Evolutionary conservation across 129 eudicot species (phyloP).

Genomic region (Flaveria ramosissima): DNA sequence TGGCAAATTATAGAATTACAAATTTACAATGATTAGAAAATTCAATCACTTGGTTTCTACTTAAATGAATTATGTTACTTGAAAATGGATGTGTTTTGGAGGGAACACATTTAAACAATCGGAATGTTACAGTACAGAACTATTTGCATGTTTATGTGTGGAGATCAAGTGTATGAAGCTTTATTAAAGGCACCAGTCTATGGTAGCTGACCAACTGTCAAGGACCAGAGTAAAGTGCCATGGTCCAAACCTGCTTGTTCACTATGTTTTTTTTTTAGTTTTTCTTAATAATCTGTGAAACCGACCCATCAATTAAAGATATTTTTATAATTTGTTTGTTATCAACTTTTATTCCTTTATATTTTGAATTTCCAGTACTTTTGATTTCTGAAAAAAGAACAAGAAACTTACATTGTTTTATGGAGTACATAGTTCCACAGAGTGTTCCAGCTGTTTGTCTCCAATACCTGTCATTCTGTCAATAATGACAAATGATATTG

Average conservation of each 20-base stretch:
- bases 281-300: neutral
- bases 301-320: neutral
- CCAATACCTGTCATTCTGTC: neutral
- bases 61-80: neutral
- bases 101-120: conserved; percentile 17
- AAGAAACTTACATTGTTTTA: neutral
- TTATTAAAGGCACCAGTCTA: conserved; percentile 32
- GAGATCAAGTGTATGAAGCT: conserved; percentile 21
- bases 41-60: neutral
- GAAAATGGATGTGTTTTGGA: neutral
- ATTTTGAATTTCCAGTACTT: neutral
- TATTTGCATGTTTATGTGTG: conserved; percentile 20
- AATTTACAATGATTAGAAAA: neutral
- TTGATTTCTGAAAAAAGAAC: neutral
- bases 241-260: conserved; percentile 29
- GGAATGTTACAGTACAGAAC: conserved; percentile 21
- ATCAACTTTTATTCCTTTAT: neutral
- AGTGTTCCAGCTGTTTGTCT: neutral
- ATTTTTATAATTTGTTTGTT: neutral
- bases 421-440: neutral
- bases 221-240: conserved; percentile 34
- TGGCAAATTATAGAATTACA: neutral
- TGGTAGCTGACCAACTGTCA: conserved; percentile 36
- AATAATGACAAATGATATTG: conserved; percentile 8
- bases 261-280: neutral